These are phyloP conservation scores for Annulohypoxylon bovei DNA, from an alignment of 495 filamentous ascomycete species.

Conservation along the genomic window DNA sequence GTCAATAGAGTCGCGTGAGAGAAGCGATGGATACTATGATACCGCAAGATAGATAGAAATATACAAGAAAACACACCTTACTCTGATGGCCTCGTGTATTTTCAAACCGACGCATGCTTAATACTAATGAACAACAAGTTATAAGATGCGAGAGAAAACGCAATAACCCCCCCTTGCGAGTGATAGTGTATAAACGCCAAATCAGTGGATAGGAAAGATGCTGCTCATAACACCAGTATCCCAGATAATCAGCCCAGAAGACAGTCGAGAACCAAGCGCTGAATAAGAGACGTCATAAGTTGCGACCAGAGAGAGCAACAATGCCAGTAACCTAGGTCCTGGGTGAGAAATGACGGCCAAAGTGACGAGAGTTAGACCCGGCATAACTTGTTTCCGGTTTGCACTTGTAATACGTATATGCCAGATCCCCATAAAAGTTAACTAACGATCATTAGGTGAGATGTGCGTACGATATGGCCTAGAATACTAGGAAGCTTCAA, in stretches of 20 bases:
- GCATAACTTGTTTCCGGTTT: background rate
- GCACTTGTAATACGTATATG: background rate
- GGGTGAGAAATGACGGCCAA: background rate
- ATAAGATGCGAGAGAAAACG: background rate
- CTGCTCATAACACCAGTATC: background rate
- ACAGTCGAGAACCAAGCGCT: background rate
- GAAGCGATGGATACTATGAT: background rate
- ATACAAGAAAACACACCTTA: background rate
- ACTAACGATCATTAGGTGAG: conserved; percentile 19
- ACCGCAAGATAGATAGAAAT: background rate
- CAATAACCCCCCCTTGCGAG: background rate
- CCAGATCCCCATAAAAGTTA: background rate
- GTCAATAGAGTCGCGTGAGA: background rate
- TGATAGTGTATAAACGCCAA: conserved; percentile 14
- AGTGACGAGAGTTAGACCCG: background rate
- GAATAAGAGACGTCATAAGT: conserved; percentile 8
- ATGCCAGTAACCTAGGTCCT: background rate
- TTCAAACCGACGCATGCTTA: background rate
- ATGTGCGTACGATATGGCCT: conserved; percentile 2
- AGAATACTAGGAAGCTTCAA: background rate
- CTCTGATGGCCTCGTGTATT: background rate
- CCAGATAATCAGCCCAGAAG: background rate
- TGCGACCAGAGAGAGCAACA: background rate
- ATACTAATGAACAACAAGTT: conserved; percentile 9
- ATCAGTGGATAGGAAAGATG: background rate